phyloP scores from a whole-genome alignment of 2,329 filamentous ascomycete genomes.

The Penicillium thymicola region DNA sequence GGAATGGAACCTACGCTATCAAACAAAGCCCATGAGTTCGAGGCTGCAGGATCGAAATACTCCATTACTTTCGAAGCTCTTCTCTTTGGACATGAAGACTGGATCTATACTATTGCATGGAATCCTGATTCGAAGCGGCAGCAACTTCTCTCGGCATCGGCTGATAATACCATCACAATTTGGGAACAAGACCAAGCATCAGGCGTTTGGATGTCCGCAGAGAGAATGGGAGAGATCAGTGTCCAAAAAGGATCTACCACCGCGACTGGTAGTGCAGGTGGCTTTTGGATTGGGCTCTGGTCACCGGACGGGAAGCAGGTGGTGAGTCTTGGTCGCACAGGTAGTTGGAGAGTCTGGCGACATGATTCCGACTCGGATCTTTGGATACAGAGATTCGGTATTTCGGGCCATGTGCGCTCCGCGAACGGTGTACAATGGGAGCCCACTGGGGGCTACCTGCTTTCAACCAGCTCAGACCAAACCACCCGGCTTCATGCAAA shows the following conservation, averaged over 20 bases:
- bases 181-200: constrained; percentile 84
- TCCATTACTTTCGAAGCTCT: constrained; percentile 91
- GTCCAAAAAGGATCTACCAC: constrained; percentile 93
- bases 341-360: constrained; percentile 87
- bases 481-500: constrained; percentile 82
- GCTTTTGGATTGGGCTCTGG: constrained; percentile 96
- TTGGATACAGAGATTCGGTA: constrained; percentile 74
- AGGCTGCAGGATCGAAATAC: constrained; percentile 60
- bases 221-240: constrained; percentile 88
- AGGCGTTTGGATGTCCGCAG: constrained; percentile 85
- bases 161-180: constrained; percentile 89
- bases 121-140: constrained; percentile 54
- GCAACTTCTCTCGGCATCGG: constrained; percentile 82
- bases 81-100: constrained; percentile 92
- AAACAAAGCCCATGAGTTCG: constrained; percentile 83
- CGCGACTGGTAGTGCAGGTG: constrained; percentile 90
- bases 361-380: constrained; percentile 58
- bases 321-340: constrained; percentile 81
- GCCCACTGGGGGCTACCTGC: constrained; percentile 72
- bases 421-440: constrained; percentile 85
- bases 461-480: constrained; percentile 88
- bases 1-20: constrained; percentile 67
- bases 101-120: constrained; percentile 91
- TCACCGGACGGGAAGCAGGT: constrained; percentile 71
- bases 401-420: constrained; percentile 79